A percentile compares a stretch with the other conserved stretches of the same genome.
phyloP scores from a whole-genome alignment of 83 land plant species.

The Thuja plicata region DNA sequence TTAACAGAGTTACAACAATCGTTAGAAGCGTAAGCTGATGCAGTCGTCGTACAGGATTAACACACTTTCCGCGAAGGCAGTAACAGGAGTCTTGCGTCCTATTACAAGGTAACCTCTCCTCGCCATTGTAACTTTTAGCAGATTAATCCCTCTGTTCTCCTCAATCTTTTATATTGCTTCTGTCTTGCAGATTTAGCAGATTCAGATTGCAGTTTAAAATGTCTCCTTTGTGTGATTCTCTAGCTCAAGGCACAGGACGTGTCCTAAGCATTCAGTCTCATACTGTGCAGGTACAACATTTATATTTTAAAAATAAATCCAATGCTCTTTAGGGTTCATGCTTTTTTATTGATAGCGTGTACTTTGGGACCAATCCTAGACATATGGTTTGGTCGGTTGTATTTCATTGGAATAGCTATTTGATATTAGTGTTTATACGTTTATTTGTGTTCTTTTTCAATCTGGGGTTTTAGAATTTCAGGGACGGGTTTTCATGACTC shows the following conservation, averaged over 20 bases:
- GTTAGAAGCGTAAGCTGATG: neutral
- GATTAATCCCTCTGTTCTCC: neutral
- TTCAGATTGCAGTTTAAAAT: neutral
- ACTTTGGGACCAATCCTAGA: neutral
- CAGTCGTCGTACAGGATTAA: neutral
- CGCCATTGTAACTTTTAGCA: neutral
- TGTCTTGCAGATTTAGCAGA: neutral
- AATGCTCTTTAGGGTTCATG: neutral
- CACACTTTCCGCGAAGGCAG: neutral
- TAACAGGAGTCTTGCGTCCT: neutral
- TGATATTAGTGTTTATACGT: neutral
- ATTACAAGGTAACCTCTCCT: neutral
- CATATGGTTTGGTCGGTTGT: neutral
- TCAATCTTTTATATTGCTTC: neutral
- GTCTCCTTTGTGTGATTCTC: constrained; percentile 53
- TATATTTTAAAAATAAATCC: neutral
- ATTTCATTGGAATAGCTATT: neutral
- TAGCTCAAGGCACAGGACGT: constrained; percentile 72
- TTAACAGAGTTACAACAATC: neutral
- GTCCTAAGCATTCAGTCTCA: constrained; percentile 97
- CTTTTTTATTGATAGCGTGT: neutral
- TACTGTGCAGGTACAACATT: constrained; percentile 76
- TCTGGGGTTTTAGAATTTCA: neutral
- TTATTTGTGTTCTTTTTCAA: neutral
- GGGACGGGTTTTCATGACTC: neutral